phyloP scores from a whole-genome alignment of 768 basidiomycete species.

The Tricholomella constricta region DNA sequence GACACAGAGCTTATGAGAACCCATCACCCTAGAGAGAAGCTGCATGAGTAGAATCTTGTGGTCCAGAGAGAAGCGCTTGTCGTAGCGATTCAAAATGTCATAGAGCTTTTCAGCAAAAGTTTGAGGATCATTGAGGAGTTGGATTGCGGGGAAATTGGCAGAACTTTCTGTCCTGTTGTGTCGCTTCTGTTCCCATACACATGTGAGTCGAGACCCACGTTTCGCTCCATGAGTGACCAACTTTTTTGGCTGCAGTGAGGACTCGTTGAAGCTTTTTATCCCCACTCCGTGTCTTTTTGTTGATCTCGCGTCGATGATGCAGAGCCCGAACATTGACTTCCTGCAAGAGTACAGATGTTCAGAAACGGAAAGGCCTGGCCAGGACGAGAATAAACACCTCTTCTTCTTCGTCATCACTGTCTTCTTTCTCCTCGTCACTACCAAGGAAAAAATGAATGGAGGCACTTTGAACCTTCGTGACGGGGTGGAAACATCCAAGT shows the following conservation, averaged over 20 bases:
- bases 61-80: conserved; percentile 94
- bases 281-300: conserved; percentile 86
- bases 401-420: conserved; percentile 72
- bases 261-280: conserved; percentile 80
- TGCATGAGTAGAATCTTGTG: conserved; percentile 99
- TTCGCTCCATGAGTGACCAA: conserved; percentile 24
- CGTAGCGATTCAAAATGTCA: conserved; percentile 77
- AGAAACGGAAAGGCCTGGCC: conserved; percentile 1
- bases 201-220: not conserved
- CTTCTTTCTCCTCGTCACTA: conserved; percentile 72
- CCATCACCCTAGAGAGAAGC: conserved; percentile 92
- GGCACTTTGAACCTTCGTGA: conserved; percentile 91
- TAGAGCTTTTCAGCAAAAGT: conserved; percentile 94
- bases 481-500: conserved; percentile 91
- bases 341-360: conserved; percentile 33
- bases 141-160: conserved; percentile 89
- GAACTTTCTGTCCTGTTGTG: conserved; percentile 31
- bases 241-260: conserved; percentile 76
- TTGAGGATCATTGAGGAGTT: conserved; percentile 93
- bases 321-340: conserved; percentile 70
- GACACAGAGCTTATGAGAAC: conserved; percentile 88
- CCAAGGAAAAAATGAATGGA: conserved; percentile 98
- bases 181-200: conserved; percentile 33
- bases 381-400: conserved; percentile 34
- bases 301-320: conserved; percentile 87